Evolutionary conservation across 2,329 filamentous ascomycete species (phyloP).

Genomic region (Pestalotiopsis sp.): DNA sequence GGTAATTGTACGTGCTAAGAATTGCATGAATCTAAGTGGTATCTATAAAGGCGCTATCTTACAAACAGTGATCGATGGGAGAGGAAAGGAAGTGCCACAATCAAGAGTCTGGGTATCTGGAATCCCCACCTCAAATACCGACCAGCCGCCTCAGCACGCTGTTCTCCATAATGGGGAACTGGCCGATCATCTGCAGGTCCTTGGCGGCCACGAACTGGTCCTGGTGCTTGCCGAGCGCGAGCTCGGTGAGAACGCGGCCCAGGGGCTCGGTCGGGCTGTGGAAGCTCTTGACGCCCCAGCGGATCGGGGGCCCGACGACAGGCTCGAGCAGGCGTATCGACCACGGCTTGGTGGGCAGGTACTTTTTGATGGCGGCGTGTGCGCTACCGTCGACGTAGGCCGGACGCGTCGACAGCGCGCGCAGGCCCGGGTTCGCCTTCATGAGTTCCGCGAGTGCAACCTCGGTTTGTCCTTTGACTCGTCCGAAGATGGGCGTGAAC

Average conservation of each 20-base stretch:
- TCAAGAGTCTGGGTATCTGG: neutral
- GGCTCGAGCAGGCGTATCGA: neutral
- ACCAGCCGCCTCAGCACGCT: constrained; percentile 27
- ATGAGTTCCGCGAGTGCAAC: constrained; percentile 56
- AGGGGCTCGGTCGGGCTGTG: constrained; percentile 47
- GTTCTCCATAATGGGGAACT: constrained; percentile 34
- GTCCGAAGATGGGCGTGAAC: constrained; percentile 61
- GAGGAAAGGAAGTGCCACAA: neutral
- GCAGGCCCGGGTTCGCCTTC: constrained; percentile 47
- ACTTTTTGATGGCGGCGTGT: constrained; percentile 46
- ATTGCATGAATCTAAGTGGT: too few species aligned
- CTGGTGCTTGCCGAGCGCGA: constrained; percentile 46
- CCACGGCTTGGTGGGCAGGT: constrained; percentile 37
- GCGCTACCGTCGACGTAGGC: constrained; percentile 55
- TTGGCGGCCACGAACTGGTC: constrained; percentile 20
- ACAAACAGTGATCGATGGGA: neutral
- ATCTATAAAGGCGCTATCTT: too few species aligned
- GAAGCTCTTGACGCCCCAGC: constrained; percentile 17
- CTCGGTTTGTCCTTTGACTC: constrained; percentile 72
- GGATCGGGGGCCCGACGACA: neutral
- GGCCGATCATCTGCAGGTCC: constrained; percentile 29
- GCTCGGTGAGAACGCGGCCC: constrained; percentile 45
- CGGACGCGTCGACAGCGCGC: constrained; percentile 61
- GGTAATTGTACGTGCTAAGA: too few species aligned
- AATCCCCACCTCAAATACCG: constrained; percentile 16